These are phyloP conservation scores for Candida oleophila DNA, from an alignment of 805 yeast genomes.

Conservation along the genomic window DNA sequence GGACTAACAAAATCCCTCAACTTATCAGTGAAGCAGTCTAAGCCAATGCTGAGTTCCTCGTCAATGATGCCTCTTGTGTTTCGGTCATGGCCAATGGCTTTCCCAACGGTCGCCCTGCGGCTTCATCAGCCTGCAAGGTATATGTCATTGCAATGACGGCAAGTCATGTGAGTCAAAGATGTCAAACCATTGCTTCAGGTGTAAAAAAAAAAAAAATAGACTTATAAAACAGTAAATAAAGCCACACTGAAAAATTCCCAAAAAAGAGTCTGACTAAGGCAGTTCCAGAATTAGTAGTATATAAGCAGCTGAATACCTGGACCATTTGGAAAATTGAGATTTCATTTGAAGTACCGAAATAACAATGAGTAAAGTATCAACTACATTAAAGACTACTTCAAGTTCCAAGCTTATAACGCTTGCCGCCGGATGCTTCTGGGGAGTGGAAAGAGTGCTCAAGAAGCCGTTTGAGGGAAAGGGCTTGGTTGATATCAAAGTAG, in stretches of 20 bases:
- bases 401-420: constrained; percentile 38
- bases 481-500: constrained; percentile 76
- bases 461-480: constrained; percentile 67
- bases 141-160: background rate
- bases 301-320: too few species aligned
- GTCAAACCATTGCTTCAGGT: background rate
- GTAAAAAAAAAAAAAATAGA: too few species aligned
- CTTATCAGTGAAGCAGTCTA: too few species aligned
- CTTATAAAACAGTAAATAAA: background rate
- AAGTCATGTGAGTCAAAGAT: background rate
- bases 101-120: too few species aligned
- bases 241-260: background rate
- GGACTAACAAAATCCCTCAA: too few species aligned
- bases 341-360: too few species aligned
- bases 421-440: constrained; percentile 81
- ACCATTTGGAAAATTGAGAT: too few species aligned
- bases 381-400: constrained; percentile 32
- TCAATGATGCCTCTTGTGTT: too few species aligned
- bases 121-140: too few species aligned
- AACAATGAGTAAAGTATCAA: constrained; percentile 21
- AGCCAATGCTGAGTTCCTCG: too few species aligned
- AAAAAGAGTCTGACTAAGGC: background rate
- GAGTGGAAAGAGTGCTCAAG: constrained; percentile 79
- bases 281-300: background rate
- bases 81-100: too few species aligned